These are phyloP conservation scores for Termitomyces sp. DNA, from an alignment of 768 basidiomycete species.

Conservation along the genomic window DNA sequence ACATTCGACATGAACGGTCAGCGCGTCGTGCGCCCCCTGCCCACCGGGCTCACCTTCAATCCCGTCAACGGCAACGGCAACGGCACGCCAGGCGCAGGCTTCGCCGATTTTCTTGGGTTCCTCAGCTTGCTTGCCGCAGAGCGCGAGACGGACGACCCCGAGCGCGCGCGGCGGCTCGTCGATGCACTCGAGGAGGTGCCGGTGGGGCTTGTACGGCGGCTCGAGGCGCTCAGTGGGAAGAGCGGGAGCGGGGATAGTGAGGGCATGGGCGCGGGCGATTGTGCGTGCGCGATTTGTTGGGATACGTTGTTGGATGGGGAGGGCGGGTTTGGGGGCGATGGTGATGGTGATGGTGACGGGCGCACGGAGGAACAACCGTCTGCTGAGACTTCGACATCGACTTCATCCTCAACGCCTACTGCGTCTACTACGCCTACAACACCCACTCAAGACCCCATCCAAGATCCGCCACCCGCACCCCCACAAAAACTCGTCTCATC, in stretches of 20 bases:
- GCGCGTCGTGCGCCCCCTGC: slow-evolving; percentile 10
- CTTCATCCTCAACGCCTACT: no score
- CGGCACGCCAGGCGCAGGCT: neutral
- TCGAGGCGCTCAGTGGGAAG: slow-evolving; percentile 48
- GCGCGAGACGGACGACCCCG: slow-evolving; percentile 55
- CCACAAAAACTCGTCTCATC: slow-evolving; percentile 5
- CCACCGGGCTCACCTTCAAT: slow-evolving; percentile 4
- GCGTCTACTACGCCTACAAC: no score
- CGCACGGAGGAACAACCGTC: no score
- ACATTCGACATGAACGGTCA: slow-evolving; percentile 17
- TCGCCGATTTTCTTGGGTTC: slow-evolving; percentile 16
- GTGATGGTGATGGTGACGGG: slow-evolving; percentile 10
- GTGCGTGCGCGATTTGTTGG: slow-evolving; percentile 75
- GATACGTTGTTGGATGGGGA: slow-evolving; percentile 55
- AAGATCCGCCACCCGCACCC: neutral
- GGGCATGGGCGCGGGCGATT: slow-evolving; percentile 28
- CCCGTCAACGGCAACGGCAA: neutral
- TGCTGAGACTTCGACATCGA: no score
- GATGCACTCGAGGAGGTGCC: slow-evolving; percentile 66
- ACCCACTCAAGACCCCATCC: neutral
- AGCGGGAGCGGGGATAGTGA: slow-evolving; percentile 25
- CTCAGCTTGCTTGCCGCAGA: slow-evolving; percentile 22
- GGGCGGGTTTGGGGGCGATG: slow-evolving; percentile 23
- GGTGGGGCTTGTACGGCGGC: slow-evolving; percentile 57
- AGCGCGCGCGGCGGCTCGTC: slow-evolving; percentile 60